phyloP scores from a whole-genome alignment of 2,329 filamentous ascomycete genomes.

The Aspergillus spinulosporus region DNA sequence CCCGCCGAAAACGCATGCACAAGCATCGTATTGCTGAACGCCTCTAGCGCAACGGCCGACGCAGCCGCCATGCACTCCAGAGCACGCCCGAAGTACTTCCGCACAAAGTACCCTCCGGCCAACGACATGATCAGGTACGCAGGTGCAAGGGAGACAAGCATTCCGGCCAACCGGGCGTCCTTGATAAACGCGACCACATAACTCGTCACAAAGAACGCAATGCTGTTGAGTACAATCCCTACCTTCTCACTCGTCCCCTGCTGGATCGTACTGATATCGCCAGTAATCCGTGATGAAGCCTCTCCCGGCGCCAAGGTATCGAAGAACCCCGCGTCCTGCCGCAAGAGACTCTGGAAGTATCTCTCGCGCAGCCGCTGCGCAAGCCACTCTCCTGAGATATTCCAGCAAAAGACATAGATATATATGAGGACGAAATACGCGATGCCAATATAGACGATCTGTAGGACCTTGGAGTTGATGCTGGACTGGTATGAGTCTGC shows the following conservation, averaged over 20 bases:
- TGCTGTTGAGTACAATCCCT: slow-evolving; percentile 61
- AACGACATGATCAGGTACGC: slow-evolving; percentile 61
- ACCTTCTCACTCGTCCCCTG: slow-evolving; percentile 70
- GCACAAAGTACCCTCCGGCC: slow-evolving; percentile 55
- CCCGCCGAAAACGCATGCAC: slow-evolving; percentile 65
- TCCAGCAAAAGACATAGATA: slow-evolving; percentile 64
- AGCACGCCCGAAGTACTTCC: slow-evolving; percentile 51
- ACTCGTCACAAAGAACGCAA: slow-evolving; percentile 66
- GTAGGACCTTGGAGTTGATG: slow-evolving; percentile 17
- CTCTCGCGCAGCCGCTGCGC: slow-evolving; percentile 61
- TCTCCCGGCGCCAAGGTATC: slow-evolving; percentile 63
- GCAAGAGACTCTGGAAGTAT: slow-evolving; percentile 60
- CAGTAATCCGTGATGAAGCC: slow-evolving; percentile 62
- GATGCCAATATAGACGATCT: slow-evolving; percentile 63
- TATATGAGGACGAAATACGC: slow-evolving; percentile 65
- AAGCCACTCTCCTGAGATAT: slow-evolving; percentile 62
- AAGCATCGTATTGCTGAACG: slow-evolving; percentile 59
- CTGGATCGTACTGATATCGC: slow-evolving; percentile 66
- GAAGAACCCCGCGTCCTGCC: slow-evolving; percentile 64
- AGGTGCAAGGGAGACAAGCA: slow-evolving; percentile 63
- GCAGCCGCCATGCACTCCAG: slow-evolving; percentile 57
- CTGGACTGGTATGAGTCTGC: slow-evolving; percentile 1
- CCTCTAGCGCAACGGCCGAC: slow-evolving; percentile 63
- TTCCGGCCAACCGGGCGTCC: slow-evolving; percentile 61
- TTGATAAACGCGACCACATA: slow-evolving; percentile 68